These are phyloP conservation scores for Pichia sp. DNA, from an alignment of 1,139 yeast genomes.

Conservation along the genomic window DNA sequence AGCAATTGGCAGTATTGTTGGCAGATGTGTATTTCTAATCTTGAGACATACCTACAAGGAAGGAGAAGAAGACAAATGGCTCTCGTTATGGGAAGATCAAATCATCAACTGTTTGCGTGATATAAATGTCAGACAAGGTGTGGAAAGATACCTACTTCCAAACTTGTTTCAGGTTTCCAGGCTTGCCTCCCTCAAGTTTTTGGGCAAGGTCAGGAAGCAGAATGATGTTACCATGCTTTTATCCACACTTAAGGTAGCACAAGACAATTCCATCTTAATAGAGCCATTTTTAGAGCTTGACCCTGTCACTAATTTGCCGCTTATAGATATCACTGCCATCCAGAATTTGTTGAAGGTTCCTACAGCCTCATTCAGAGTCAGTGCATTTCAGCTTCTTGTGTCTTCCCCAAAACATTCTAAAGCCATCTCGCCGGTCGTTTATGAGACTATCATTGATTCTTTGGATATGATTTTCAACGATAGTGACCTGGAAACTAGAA, in stretches of 20 bases:
- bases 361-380: conserved; percentile 43
- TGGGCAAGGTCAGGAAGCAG: conserved; percentile 17
- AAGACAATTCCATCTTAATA: conserved; percentile 44
- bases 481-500: conserved; percentile 59
- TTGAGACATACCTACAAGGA: conserved; percentile 28
- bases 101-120: conserved; percentile 32
- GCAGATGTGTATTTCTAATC: conserved; percentile 51
- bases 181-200: conserved; percentile 34
- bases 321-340: conserved; percentile 33
- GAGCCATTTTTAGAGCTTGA: conserved; percentile 41
- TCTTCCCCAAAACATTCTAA: conserved; percentile 56
- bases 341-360: conserved; percentile 35
- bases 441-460: conserved; percentile 35
- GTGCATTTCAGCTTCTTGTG: conserved; percentile 54
- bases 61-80: conserved; percentile 36
- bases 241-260: conserved; percentile 58
- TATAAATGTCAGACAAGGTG: conserved; percentile 35
- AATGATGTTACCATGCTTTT: conserved; percentile 38
- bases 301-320: conserved; percentile 13
- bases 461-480: conserved; percentile 52
- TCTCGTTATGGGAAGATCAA: conserved; percentile 42
- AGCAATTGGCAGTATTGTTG: conserved; percentile 60
- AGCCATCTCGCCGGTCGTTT: conserved; percentile 41
- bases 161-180: conserved; percentile 49
- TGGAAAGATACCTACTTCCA: conserved; percentile 57